Conservation (phyloP, 805 yeast species). For the Candida boidinii region DNA sequence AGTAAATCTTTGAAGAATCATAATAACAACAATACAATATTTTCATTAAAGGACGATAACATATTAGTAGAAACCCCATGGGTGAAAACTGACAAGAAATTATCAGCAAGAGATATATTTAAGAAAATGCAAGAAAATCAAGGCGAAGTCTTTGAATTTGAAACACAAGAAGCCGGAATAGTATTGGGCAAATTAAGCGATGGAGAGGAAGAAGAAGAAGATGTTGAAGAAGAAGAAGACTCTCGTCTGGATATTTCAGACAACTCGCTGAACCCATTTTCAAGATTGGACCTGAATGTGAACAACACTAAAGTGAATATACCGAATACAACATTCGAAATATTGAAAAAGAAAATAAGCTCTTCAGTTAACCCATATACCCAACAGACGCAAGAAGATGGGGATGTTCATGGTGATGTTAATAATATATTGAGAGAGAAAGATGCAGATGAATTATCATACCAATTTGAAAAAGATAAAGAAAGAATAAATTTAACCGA, state of each 20-base stretch:
- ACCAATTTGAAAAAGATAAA: constrained; percentile 1
- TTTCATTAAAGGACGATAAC: background rate
- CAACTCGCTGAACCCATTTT: constrained; percentile 14
- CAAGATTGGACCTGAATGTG: constrained; percentile 1
- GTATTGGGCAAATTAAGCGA: constrained; percentile 12
- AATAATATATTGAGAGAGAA: constrained; percentile 8
- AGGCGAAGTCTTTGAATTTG: constrained; percentile 14
- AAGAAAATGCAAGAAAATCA: constrained; percentile 13
- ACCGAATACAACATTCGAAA: too few species aligned
- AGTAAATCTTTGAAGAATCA: constrained; percentile 3
- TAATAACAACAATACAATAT: background rate
- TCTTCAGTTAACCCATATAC: constrained; percentile 5
- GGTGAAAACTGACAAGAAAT: background rate
- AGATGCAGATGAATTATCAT: constrained; percentile 3
- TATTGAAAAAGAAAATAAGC: constrained; percentile 2
- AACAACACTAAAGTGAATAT: background rate
- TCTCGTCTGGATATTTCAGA: constrained; percentile 15
- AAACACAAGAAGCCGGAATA: constrained; percentile 18
- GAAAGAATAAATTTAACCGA: background rate
- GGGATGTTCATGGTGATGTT: constrained; percentile 12
- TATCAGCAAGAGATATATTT: constrained; percentile 10
- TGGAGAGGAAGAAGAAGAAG: constrained; percentile 7
- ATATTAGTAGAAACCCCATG: constrained; percentile 1
- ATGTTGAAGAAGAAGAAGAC: constrained; percentile 6
- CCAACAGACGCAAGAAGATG: constrained; percentile 14